Evolutionary conservation across 805 yeast species (phyloP).

Genomic region (Schizosaccharomyces pombe): DNA sequence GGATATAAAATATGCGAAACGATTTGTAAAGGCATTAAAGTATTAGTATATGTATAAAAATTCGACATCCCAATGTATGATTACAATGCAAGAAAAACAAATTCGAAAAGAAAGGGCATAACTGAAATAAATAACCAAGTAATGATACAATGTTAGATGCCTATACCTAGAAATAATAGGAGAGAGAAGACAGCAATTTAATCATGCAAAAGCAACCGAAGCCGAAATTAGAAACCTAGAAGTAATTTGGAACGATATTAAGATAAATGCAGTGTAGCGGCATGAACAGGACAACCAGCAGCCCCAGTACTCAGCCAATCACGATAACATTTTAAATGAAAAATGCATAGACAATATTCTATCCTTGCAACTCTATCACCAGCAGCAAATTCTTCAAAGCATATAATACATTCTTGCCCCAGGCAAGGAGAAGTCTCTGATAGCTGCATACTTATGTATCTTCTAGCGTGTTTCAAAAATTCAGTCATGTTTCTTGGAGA

Average conservation of each 20-base stretch:
- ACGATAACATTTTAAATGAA: constrained; percentile 46
- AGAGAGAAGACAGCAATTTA: too few relatives aligned
- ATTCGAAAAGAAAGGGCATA: too few relatives aligned
- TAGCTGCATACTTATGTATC: constrained; percentile 10
- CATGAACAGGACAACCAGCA: constrained; percentile 73
- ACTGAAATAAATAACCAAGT: too few relatives aligned
- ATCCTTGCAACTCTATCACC: constrained; percentile 79
- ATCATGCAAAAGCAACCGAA: too few relatives aligned
- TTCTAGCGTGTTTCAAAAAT: constrained; percentile 6
- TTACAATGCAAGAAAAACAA: too few relatives aligned
- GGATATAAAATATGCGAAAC: too few relatives aligned
- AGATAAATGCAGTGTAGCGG: constrained; percentile 11
- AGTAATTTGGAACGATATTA: not conserved
- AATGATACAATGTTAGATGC: too few relatives aligned
- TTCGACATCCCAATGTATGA: too few relatives aligned
- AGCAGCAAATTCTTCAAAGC: constrained; percentile 66
- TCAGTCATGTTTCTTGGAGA: constrained; percentile 1
- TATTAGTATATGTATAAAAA: too few relatives aligned
- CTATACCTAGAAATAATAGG: too few relatives aligned
- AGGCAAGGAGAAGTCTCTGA: constrained; percentile 9
- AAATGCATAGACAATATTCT: constrained; percentile 71
- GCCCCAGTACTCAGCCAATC: constrained; percentile 79
- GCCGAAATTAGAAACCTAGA: too few relatives aligned
- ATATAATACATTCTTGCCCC: constrained; percentile 71
- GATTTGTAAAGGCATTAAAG: too few relatives aligned